Percentiles rank a stretch among this genome's conserved stretches.
These are phyloP conservation scores for Nothophoma quercina DNA, from an alignment of 2,329 filamentous ascomycete genomes.

Conservation along the genomic window DNA sequence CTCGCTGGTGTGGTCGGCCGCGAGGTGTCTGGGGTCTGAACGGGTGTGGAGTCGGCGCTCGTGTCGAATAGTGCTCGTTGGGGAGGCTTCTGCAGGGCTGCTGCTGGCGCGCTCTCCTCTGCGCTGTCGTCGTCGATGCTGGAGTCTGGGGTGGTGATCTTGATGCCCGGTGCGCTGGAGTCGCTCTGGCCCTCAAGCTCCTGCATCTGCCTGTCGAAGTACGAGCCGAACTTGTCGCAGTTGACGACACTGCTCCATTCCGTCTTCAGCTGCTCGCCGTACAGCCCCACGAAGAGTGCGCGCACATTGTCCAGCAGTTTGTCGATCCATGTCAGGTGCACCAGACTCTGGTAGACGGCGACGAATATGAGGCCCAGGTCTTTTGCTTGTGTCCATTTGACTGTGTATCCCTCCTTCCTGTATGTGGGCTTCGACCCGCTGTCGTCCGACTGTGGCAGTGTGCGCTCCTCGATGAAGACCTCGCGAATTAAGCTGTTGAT, in stretches of 20 bases:
- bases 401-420: conserved; percentile 88
- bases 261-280: conserved; percentile 85
- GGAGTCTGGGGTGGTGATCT: conserved; percentile 58
- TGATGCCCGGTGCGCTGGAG: conserved; percentile 46
- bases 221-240: conserved; percentile 81
- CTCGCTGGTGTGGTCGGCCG: conserved; percentile 77
- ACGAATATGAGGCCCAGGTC: conserved; percentile 96
- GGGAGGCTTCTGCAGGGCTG: conserved; percentile 56
- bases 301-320: conserved; percentile 94
- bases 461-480: conserved; percentile 96
- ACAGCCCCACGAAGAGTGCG: conserved; percentile 88
- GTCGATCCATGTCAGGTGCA: conserved; percentile 97
- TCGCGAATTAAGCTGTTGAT: conserved; percentile 96
- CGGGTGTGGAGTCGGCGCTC: conserved; percentile 74
- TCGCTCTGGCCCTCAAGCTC: conserved; percentile 73
- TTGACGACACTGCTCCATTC: conserved; percentile 79
- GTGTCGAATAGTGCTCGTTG: conserved; percentile 50
- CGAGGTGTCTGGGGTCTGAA: conserved; percentile 76
- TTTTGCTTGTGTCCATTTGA: conserved; percentile 93
- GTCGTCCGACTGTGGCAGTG: conserved; percentile 67
- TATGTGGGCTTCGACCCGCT: conserved; percentile 75
- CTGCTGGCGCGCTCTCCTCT: conserved; percentile 60
- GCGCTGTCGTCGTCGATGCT: conserved; percentile 58
- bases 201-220: conserved; percentile 91
- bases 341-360: conserved; percentile 93